Base-by-base conservation (phyloP, 441 rosid species). In the Erodium moschatum region DNA sequence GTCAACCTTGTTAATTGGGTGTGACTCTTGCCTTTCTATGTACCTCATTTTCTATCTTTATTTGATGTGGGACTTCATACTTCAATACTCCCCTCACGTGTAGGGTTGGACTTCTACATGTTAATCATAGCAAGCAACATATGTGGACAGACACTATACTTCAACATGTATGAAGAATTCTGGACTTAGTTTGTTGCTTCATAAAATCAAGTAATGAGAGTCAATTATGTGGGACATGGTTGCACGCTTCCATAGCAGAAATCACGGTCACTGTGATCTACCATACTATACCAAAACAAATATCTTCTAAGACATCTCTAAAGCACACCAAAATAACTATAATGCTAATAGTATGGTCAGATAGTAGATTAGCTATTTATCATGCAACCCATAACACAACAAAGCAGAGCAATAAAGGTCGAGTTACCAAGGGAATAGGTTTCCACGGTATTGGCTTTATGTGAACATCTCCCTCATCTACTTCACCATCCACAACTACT, bases 391-490 rank as follows among this genome's bases (percentile, higher is more conserved):
- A 62, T 20, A 21, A 62, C 15, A 62, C 38, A 62, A 20, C 10
- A 74, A 69, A 60, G 54, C 54, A 68, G 72, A 72, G 21, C 33
- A 48, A 65, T 69, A 70, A 64, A 35, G 67, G 31, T 67, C 15
- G 63, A 72, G 61, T 85, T 77, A 91, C 97, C 85, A 87, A 71
- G 64, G 91, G 97, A 74, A 80, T 69, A 67, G 84, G 64, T 79
- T 85, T 91, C 72, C 96, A 74, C 72, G 87, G 77, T 69, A 77
- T 78, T 54, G 96, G 99, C 85, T 87, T 89, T 74, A 94, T 94
- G 78, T 88, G 99, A 79, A 94, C 85, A 79, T 94, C 99, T 42
- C 99, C 99, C 85, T 94, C 97, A 83, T 94, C 94, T 72, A 91
- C 92, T 80, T 94, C 99, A 74, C 99, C 99, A 77, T 94, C 99